Percentiles rank a stretch among this genome's conserved stretches.
Evolutionary conservation across 768 basidiomycete species (phyloP).

Genomic region (Hygrophorus russula): DNA sequence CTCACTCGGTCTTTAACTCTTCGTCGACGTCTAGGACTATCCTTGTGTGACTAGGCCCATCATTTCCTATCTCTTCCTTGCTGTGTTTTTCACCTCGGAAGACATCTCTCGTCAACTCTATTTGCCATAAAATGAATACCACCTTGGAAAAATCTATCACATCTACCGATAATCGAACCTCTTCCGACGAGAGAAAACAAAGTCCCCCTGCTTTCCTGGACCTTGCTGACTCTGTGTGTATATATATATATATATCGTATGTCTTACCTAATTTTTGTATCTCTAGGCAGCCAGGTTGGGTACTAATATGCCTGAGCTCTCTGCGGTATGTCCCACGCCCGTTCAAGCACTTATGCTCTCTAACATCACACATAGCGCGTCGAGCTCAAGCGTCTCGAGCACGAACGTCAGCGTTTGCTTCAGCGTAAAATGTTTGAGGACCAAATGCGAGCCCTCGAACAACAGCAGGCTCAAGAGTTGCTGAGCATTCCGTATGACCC

Average conservation of each 20-base stretch:
- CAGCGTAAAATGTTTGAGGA: slow-evolving; percentile 93
- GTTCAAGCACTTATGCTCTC: slow-evolving; percentile 1
- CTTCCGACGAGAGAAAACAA: slow-evolving; percentile 66
- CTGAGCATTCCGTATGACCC: slow-evolving; percentile 63
- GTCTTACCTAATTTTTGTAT: slow-evolving; percentile 12
- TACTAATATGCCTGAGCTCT: slow-evolving; percentile 79
- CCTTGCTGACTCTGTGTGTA: slow-evolving; percentile 82
- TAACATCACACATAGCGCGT: slow-evolving; percentile 49
- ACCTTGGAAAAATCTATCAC: slow-evolving; percentile 59
- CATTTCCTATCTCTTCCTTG: slow-evolving; percentile 34
- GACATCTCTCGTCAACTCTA: slow-evolving; percentile 29
- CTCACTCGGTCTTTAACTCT: slow-evolving; percentile 14
- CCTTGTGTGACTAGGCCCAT: slow-evolving; percentile 58
- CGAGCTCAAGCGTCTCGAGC: slow-evolving; percentile 83
- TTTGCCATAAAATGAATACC: slow-evolving; percentile 51
- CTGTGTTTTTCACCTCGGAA: slow-evolving; percentile 48
- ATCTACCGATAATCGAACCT: slow-evolving; percentile 58
- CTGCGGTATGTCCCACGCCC: slow-evolving; percentile 48
- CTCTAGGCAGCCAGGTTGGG: slow-evolving; percentile 70
- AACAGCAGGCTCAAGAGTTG: slow-evolving; percentile 81
- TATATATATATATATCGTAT: slow-evolving; percentile 8
- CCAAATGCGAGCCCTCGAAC: slow-evolving; percentile 90
- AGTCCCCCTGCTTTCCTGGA: slow-evolving; percentile 90
- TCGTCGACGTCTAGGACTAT: slow-evolving; percentile 33
- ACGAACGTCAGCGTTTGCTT: slow-evolving; percentile 78